Conservation (phyloP, 1,139 yeast species). For the Pneumocystis canis region DNA sequence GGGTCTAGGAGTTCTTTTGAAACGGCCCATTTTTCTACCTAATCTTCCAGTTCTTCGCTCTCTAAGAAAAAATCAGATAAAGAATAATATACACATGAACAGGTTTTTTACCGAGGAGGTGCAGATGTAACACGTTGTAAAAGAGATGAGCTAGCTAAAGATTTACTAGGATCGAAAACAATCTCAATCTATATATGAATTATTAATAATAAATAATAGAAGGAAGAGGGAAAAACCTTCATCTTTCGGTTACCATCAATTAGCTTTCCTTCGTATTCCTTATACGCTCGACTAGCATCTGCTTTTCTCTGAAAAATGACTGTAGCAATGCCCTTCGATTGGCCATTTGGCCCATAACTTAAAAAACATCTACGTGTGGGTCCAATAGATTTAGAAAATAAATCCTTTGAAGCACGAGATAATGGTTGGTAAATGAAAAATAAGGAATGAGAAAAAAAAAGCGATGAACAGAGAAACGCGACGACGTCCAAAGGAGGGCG, state of each 20-base stretch:
- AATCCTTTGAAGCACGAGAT: conserved; percentile 41
- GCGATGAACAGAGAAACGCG: not conserved
- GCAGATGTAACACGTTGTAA: conserved; percentile 10
- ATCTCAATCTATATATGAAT: conserved; percentile 44
- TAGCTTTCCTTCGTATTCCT: conserved; percentile 81
- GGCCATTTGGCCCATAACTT: conserved; percentile 75
- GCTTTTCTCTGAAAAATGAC: conserved; percentile 49
- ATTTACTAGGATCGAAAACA: conserved; percentile 72
- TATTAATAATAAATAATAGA: conserved; percentile 10
- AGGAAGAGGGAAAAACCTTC: conserved; percentile 20
- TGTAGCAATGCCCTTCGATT: conserved; percentile 84
- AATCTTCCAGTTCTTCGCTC: conserved; percentile 6
- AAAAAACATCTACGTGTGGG: conserved; percentile 60
- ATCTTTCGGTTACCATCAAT: conserved; percentile 67
- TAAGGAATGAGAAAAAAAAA: conserved; percentile 7
- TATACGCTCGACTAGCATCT: conserved; percentile 66
- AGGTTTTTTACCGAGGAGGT: conserved; percentile 13
- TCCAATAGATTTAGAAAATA: conserved; percentile 77
- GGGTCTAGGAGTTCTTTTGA: conserved; percentile 18
- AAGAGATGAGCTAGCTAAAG: conserved; percentile 43
- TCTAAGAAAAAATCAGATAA: not conserved
- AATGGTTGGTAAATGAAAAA: conserved; percentile 8
- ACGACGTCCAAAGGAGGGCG: not conserved
- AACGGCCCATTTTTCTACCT: conserved; percentile 8
- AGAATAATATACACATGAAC: not conserved